These are phyloP conservation scores for Nemania abortiva DNA, from an alignment of 2,329 filamentous ascomycete genomes.

Conservation along the genomic window DNA sequence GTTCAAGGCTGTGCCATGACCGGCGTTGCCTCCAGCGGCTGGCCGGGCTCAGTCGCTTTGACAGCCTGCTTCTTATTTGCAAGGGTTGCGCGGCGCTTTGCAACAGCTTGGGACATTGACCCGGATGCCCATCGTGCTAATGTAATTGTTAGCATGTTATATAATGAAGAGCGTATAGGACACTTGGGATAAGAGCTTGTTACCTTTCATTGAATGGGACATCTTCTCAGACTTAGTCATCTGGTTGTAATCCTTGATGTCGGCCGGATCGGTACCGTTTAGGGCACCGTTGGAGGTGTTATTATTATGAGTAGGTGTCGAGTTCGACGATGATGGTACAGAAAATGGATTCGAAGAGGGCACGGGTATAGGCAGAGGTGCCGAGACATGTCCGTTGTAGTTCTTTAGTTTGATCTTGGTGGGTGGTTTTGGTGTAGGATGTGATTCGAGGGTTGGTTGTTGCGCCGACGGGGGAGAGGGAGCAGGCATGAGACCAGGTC, in stretches of 20 bases:
- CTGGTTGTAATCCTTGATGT: conserved; percentile 67
- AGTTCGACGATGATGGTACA: conserved; percentile 38
- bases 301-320: conserved; percentile 35
- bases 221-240: conserved; percentile 76
- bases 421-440: conserved; percentile 40
- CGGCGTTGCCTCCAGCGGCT: conserved; percentile 22
- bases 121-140: conserved; percentile 70
- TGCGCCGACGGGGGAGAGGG: conserved; percentile 24
- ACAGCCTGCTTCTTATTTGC: conserved; percentile 68
- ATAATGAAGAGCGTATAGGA: background rate
- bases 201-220: conserved; percentile 74
- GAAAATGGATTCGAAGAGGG: conserved; percentile 41
- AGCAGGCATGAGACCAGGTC: conserved; percentile 29
- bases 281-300: conserved; percentile 40
- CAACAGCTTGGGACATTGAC: conserved; percentile 70
- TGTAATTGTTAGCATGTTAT: conserved; percentile 42
- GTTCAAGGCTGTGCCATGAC: conserved; percentile 23
- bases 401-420: conserved; percentile 54
- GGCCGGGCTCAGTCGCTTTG: conserved; percentile 40
- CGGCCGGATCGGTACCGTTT: conserved; percentile 54
- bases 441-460: conserved; percentile 30
- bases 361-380: conserved; percentile 26
- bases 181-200: conserved; percentile 44
- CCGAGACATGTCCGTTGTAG: conserved; percentile 41
- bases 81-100: conserved; percentile 70